phyloP scores from a whole-genome alignment of 192 early-diverging fungal genomes.

The Backusella luteola region DNA sequence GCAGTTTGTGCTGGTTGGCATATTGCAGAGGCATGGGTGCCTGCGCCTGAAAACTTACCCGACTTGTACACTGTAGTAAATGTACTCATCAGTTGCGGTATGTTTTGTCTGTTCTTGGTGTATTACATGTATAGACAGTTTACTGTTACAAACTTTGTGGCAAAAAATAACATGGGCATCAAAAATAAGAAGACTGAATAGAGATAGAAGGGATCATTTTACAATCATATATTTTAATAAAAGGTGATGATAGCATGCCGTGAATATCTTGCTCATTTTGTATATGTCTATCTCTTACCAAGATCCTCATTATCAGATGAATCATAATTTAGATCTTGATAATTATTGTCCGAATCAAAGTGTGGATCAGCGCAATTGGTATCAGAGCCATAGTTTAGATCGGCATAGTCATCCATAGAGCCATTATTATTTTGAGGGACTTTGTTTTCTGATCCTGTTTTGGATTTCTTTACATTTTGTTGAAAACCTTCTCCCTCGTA shows the following conservation, averaged over 20 bases:
- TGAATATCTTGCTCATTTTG: too few relatives aligned
- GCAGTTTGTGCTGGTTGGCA: conserved; percentile 56
- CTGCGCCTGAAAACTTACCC: conserved; percentile 70
- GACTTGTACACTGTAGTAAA: conserved; percentile 84
- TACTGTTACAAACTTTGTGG: background rate
- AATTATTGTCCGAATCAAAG: too few relatives aligned
- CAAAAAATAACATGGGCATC: background rate
- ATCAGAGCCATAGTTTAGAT: too few relatives aligned
- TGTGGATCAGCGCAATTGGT: too few relatives aligned
- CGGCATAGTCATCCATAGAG: too few relatives aligned
- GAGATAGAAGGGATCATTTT: background rate
- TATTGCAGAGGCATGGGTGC: conserved; percentile 51
- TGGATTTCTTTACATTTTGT: too few relatives aligned
- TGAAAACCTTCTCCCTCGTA: too few relatives aligned
- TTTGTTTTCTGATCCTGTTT: too few relatives aligned
- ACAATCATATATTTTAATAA: background rate
- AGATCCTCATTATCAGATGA: too few relatives aligned
- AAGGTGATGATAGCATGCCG: background rate
- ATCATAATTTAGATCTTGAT: too few relatives aligned
- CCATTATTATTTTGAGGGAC: too few relatives aligned
- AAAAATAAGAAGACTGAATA: background rate
- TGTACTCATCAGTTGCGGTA: conserved; percentile 61
- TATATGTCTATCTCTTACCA: too few relatives aligned
- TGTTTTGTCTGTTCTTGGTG: conserved; percentile 63
- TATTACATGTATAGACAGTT: conserved; percentile 78